Conservation (phyloP, 129 eudicot species). For the Flaveria trinervia region DNA sequence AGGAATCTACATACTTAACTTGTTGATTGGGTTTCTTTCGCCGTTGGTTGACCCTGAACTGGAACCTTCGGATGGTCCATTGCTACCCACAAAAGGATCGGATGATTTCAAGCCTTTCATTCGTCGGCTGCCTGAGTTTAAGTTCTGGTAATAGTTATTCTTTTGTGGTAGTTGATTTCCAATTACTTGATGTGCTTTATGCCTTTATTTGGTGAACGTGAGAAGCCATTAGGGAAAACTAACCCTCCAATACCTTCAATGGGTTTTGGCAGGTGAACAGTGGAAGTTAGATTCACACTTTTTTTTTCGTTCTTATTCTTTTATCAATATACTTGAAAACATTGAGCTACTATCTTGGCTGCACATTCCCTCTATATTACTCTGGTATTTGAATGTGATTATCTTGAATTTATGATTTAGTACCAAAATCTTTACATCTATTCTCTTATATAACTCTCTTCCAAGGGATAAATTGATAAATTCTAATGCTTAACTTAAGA, state of each 20-base stretch:
- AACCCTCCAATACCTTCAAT: too few species aligned
- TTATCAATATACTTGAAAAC: conserved; percentile 16
- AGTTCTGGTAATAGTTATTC: conserved; percentile 61
- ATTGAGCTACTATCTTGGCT: not conserved
- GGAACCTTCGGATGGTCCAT: conserved; percentile 69
- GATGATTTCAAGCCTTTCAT: conserved; percentile 91
- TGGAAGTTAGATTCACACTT: not conserved
- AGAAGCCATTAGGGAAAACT: not conserved
- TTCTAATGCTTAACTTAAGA: not conserved
- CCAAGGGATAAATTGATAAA: not conserved
- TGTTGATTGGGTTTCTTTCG: conserved; percentile 88
- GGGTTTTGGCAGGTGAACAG: not conserved
- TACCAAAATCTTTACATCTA: not conserved
- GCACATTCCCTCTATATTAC: not conserved
- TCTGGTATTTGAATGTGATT: not conserved
- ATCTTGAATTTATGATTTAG: not conserved
- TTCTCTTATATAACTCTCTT: not conserved
- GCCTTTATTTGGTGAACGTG: not conserved
- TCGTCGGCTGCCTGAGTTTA: conserved; percentile 92
- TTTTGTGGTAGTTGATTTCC: not conserved
- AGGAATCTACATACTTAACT: conserved; percentile 79
- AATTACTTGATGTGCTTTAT: not conserved
- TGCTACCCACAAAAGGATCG: conserved; percentile 69
- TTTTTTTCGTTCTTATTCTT: conserved; percentile 7
- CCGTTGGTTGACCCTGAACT: conserved; percentile 91